These are phyloP conservation scores for Selaginella moellendorffii DNA, from an alignment of 75 land plant genomes.

Conservation along the genomic window DNA sequence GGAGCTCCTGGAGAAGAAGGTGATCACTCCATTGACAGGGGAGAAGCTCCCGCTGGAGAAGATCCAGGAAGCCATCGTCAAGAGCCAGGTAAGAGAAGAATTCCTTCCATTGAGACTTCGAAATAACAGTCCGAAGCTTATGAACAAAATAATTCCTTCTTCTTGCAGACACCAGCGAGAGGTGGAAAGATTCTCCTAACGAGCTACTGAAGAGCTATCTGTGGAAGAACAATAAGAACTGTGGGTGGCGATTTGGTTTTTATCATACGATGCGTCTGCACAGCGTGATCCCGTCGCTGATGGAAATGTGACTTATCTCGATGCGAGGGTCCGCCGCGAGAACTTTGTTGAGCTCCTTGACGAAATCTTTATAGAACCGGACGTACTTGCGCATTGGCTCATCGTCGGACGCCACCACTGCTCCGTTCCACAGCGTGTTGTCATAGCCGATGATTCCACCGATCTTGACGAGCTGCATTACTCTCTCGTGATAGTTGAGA, in stretches of 20 bases:
- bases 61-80: too few species aligned
- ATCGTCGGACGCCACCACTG: constrained; percentile 48
- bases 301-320: constrained; percentile 48
- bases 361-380: constrained; percentile 49
- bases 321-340: constrained; percentile 52
- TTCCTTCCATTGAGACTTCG: too few species aligned
- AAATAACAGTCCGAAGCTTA: neutral
- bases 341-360: constrained; percentile 46
- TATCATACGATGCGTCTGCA: constrained; percentile 32
- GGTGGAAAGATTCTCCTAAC: too few species aligned
- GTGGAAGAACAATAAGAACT: neutral
- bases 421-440: constrained; percentile 66
- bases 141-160: neutral
- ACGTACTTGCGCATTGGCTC: constrained; percentile 42
- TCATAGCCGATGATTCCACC: constrained; percentile 60
- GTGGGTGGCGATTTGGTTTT: neutral
- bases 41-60: too few species aligned
- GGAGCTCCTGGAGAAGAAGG: too few species aligned
- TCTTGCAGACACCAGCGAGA: too few species aligned
- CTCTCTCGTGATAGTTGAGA: constrained; percentile 45
- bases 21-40: too few species aligned
- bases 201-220: too few species aligned
- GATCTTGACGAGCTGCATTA: constrained; percentile 41
- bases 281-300: constrained; percentile 61
- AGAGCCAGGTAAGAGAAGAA: too few species aligned